Percentiles rank a stretch among this genome's conserved stretches.
These are phyloP conservation scores for Debaryomyces psychrophilus DNA, from an alignment of 1,139 yeast genomes.

Conservation along the genomic window DNA sequence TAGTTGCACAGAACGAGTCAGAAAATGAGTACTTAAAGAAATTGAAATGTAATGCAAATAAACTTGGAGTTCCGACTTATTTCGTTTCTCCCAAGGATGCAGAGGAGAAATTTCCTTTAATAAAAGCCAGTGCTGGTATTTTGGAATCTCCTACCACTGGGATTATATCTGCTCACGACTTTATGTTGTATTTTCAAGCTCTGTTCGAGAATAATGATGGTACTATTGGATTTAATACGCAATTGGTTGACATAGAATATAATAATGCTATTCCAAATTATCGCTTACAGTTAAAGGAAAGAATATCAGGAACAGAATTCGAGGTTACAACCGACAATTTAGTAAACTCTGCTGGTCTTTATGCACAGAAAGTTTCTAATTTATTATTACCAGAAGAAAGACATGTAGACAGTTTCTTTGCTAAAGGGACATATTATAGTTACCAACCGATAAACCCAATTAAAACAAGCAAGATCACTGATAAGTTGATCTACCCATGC, in stretches of 20 bases:
- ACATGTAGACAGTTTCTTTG: constrained; percentile 63
- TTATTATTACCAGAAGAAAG: constrained; percentile 66
- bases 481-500: constrained; percentile 71
- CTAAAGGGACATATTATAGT: constrained; percentile 81
- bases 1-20: constrained; percentile 74
- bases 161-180: constrained; percentile 78
- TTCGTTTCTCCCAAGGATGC: constrained; percentile 53
- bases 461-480: constrained; percentile 30
- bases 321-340: constrained; percentile 58
- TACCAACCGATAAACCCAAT: constrained; percentile 50
- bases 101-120: constrained; percentile 59
- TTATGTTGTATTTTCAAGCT: constrained; percentile 61
- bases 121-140: constrained; percentile 62
- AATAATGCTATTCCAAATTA: constrained; percentile 25
- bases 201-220: constrained; percentile 59
- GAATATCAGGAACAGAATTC: constrained; percentile 37
- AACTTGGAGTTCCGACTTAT: constrained; percentile 60
- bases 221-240: constrained; percentile 64
- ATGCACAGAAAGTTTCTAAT: constrained; percentile 71
- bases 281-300: constrained; percentile 33
- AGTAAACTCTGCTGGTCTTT: constrained; percentile 77
- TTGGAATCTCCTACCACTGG: constrained; percentile 86
- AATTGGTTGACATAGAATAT: constrained; percentile 50
- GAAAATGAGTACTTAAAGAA: constrained; percentile 63
- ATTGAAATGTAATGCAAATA: constrained; percentile 54